Evolutionary conservation across 1,139 yeast species (phyloP).

Genomic region (Candida sp.): DNA sequence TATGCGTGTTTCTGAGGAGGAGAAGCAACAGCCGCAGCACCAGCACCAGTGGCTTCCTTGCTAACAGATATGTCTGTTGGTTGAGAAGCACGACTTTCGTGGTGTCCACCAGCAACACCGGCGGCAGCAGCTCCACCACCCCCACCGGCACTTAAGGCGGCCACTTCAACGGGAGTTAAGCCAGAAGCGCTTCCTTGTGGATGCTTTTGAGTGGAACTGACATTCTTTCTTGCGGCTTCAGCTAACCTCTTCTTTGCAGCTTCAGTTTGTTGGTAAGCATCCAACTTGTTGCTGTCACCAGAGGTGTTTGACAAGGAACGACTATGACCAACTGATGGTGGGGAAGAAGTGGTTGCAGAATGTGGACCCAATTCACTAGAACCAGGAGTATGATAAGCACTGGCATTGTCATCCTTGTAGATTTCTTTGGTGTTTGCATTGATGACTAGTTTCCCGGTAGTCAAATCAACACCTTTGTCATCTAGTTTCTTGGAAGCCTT

Average conservation of each 20-base stretch:
- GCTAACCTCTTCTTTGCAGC: conserved; percentile 15
- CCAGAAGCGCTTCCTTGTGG: conserved; percentile 1
- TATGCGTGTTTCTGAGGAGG: background rate
- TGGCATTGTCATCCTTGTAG: conserved; percentile 22
- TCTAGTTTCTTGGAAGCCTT: conserved; percentile 38
- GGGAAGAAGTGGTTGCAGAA: background rate
- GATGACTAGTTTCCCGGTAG: conserved; percentile 39
- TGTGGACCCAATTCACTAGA: too few relatives aligned
- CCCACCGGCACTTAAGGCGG: conserved; percentile 15
- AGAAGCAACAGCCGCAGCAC: background rate
- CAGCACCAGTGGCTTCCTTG: background rate
- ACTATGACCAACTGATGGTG: background rate
- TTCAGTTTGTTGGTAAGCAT: conserved; percentile 10
- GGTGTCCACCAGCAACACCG: conserved; percentile 5
- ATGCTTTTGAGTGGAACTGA: conserved; percentile 7
- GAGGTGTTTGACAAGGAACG: background rate
- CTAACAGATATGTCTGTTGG: background rate
- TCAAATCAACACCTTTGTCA: conserved; percentile 38
- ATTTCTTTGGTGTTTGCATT: conserved; percentile 39
- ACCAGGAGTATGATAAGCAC: too few relatives aligned
- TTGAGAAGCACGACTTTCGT: background rate
- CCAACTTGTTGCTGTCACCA: background rate
- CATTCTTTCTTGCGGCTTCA: conserved; percentile 15
- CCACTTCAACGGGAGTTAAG: conserved; percentile 8
- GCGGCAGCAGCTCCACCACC: conserved; percentile 13